Conservation (phyloP, 495 filamentous ascomycete species). For the Podospora anserina region DNA sequence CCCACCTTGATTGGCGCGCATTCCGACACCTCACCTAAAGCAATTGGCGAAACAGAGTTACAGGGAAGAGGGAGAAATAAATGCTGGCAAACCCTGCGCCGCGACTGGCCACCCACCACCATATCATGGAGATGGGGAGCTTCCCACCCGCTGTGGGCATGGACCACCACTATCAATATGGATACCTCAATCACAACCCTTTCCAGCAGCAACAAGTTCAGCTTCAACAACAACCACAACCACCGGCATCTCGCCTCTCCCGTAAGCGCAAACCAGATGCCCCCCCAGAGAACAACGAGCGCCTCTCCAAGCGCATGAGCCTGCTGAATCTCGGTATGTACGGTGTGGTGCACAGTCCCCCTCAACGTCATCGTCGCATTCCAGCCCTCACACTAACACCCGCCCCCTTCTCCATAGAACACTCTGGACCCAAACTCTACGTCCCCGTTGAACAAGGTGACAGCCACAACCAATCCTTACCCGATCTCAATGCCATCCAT, state of each 20-base stretch:
- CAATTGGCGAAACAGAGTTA: conserved; percentile 15
- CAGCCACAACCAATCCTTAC: conserved; percentile 4
- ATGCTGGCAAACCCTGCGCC: conserved; percentile 20
- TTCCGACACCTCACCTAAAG: not conserved
- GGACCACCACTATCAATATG: not conserved
- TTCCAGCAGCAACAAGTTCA: conserved; percentile 15
- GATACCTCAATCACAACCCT: conserved; percentile 8
- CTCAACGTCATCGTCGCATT: conserved; percentile 9
- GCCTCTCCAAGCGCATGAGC: conserved; percentile 75
- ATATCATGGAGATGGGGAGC: conserved; percentile 1
- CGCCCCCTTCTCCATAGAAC: conserved; percentile 36
- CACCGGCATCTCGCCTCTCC: conserved; percentile 20
- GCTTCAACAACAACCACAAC: conserved; percentile 14
- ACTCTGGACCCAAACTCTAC: conserved; percentile 55
- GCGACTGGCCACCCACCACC: conserved; percentile 3
- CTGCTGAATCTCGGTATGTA: conserved; percentile 74
- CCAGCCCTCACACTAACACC: conserved; percentile 21
- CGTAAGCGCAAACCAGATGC: conserved; percentile 54
- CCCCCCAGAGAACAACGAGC: conserved; percentile 48
- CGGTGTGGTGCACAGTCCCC: not conserved
- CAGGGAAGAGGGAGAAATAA: conserved; percentile 15
- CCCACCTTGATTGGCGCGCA: conserved; percentile 2
- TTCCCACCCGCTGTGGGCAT: conserved; percentile 8
- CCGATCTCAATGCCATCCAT: conserved; percentile 1
- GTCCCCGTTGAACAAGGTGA: conserved; percentile 48